Conservation (phyloP, 2,329 filamentous ascomycete genomes). For the Neonectria coccinea region DNA sequence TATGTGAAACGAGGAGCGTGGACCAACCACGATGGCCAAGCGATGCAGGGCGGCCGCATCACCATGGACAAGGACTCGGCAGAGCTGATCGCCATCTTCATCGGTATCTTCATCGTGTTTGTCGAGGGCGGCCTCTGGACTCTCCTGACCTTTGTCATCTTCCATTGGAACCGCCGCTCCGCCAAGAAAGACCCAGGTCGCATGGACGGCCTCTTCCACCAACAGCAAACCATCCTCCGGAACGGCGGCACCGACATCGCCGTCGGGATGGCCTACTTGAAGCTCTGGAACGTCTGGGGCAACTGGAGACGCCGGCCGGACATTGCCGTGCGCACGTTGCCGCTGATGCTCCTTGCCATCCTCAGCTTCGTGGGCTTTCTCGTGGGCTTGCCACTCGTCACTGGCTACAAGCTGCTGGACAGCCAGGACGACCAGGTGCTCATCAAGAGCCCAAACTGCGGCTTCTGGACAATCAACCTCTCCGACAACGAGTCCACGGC, state of each 20-base stretch:
- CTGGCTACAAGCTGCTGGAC: slow-evolving; percentile 7
- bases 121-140: slow-evolving; percentile 12
- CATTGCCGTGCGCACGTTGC: not conserved
- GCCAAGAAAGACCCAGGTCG: not conserved
- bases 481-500: not conserved
- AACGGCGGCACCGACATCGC: not conserved
- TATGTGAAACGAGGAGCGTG: slow-evolving; percentile 1
- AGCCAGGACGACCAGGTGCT: slow-evolving; percentile 10
- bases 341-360: not conserved
- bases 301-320: not conserved
- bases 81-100: slow-evolving; percentile 14
- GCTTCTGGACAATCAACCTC: slow-evolving; percentile 6
- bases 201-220: slow-evolving; percentile 11
- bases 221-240: slow-evolving; percentile 5
- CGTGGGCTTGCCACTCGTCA: slow-evolving; percentile 7
- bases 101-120: slow-evolving; percentile 20
- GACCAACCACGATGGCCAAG: slow-evolving; percentile 11
- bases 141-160: not conserved
- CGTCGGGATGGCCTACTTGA: slow-evolving; percentile 6
- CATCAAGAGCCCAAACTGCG: slow-evolving; percentile 9
- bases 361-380: slow-evolving; percentile 8
- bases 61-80: slow-evolving; percentile 17
- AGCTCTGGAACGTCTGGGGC: slow-evolving; percentile 10
- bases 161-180: slow-evolving; percentile 6
- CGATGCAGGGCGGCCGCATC: not conserved